These are phyloP conservation scores for Mrakia frigida DNA, from an alignment of 768 basidiomycete species.

Conservation along the genomic window DNA sequence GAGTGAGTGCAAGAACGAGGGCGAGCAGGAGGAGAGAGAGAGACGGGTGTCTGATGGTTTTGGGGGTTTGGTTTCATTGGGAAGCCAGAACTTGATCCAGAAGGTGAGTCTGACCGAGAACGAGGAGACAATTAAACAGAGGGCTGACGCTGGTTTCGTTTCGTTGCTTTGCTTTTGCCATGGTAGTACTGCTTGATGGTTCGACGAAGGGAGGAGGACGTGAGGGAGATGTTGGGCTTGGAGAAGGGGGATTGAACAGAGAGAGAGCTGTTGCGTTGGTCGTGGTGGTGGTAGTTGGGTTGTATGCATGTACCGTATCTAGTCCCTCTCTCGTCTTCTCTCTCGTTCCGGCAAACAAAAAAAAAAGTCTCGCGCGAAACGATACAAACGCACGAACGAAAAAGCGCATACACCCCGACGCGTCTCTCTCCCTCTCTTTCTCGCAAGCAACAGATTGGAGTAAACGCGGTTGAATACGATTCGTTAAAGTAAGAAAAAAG, in stretches of 20 bases:
- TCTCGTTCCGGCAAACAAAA: too few relatives aligned
- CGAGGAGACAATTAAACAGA: too few relatives aligned
- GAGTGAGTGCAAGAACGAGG: background rate
- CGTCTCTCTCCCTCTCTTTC: background rate
- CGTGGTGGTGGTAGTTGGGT: too few relatives aligned
- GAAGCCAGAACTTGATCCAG: conserved; percentile 10
- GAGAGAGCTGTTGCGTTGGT: background rate
- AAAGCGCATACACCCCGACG: background rate
- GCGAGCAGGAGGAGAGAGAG: background rate
- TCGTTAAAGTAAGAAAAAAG: background rate
- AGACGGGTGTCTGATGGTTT: background rate
- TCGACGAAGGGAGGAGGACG: background rate
- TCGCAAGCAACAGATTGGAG: background rate
- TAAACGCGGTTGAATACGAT: conserved; percentile 8
- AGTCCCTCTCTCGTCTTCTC: too few relatives aligned
- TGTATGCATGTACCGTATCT: too few relatives aligned
- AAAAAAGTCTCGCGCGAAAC: too few relatives aligned
- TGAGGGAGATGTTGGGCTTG: background rate
- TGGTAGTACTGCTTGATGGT: background rate
- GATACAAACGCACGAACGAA: too few relatives aligned
- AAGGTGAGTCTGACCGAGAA: background rate
- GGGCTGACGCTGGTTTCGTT: too few relatives aligned
- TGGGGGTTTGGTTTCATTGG: background rate
- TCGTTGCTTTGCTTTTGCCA: too few relatives aligned
- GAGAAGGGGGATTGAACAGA: conserved; percentile 18